phyloP scores from a whole-genome alignment of 352 stramenopile genomes.

The Phytophthora cryptogea region DNA sequence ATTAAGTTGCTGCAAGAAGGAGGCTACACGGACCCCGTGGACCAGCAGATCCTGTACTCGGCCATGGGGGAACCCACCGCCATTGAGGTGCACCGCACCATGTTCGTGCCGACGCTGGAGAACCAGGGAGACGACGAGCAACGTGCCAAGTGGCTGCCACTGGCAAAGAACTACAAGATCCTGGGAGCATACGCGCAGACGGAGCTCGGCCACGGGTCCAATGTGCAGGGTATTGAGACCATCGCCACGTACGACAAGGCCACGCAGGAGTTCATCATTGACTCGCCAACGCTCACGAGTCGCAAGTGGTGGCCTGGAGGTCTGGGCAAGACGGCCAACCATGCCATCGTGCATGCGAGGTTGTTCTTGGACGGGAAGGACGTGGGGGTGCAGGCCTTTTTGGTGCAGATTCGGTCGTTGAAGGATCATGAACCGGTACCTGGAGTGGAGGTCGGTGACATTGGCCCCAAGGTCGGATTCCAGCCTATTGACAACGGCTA shows the following conservation, averaged over 20 bases:
- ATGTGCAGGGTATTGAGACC: slow-evolving; percentile 31
- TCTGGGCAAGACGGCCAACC: slow-evolving; percentile 28
- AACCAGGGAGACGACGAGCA: slow-evolving; percentile 30
- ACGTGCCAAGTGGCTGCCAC: slow-evolving; percentile 26
- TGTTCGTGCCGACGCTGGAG: slow-evolving; percentile 34
- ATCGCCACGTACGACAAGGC: slow-evolving; percentile 60
- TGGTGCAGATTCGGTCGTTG: slow-evolving; percentile 24
- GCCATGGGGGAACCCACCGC: slow-evolving; percentile 29
- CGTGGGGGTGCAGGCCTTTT: slow-evolving; percentile 29
- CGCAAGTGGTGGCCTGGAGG: slow-evolving; percentile 94
- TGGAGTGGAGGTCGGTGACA: slow-evolving; percentile 28
- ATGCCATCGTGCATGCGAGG: slow-evolving; percentile 30
- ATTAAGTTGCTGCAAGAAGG: slow-evolving; percentile 28
- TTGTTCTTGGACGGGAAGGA: slow-evolving; percentile 22
- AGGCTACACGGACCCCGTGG: too few species aligned
- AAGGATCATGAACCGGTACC: slow-evolving; percentile 18
- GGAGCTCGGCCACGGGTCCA: slow-evolving; percentile 31
- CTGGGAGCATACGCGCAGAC: slow-evolving; percentile 32
- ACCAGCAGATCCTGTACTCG: slow-evolving; percentile 30
- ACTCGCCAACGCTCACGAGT: slow-evolving; percentile 93
- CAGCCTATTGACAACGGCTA: slow-evolving; percentile 35
- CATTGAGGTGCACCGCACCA: slow-evolving; percentile 33
- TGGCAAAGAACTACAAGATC: slow-evolving; percentile 22
- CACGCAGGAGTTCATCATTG: slow-evolving; percentile 90
- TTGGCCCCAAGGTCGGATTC: slow-evolving; percentile 31